Evolutionary conservation across 805 yeast species (phyloP).

Genomic region (Alloascoidea africana): DNA sequence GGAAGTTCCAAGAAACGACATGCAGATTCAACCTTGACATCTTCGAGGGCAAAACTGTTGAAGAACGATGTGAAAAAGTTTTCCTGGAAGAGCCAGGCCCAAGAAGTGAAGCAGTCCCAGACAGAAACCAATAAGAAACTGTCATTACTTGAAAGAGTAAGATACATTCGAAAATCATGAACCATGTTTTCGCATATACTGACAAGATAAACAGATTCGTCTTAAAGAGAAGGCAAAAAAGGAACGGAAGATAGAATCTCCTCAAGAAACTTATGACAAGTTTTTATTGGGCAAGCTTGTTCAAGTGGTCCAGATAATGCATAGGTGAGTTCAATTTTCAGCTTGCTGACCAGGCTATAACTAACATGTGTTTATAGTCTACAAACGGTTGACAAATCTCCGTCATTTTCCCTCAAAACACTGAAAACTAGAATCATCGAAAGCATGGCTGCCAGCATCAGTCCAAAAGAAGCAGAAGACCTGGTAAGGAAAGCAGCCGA

Average conservation of each 20-base stretch:
- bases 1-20: not conserved
- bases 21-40: not conserved
- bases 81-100: not conserved
- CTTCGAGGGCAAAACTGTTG: slow-evolving; percentile 1
- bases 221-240: not conserved
- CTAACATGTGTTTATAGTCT: not conserved
- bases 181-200: too few species aligned
- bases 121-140: too few species aligned
- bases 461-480: not conserved
- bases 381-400: not conserved
- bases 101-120: not conserved
- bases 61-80: not conserved
- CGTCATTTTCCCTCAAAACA: not conserved
- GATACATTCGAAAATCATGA: too few species aligned
- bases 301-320: not conserved
- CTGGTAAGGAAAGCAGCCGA: not conserved
- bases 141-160: too few species aligned
- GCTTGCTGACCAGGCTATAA: not conserved
- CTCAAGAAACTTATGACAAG: not conserved
- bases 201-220: too few species aligned
- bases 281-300: not conserved
- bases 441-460: not conserved
- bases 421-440: not conserved
- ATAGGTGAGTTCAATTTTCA: not conserved
- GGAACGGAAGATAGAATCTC: not conserved